A percentile compares a stretch with the other conserved stretches of the same genome.
Conservation (phyloP, 225 moss, liverwort and hornwort genomes). For the Antitrichia curtipendula region DNA sequence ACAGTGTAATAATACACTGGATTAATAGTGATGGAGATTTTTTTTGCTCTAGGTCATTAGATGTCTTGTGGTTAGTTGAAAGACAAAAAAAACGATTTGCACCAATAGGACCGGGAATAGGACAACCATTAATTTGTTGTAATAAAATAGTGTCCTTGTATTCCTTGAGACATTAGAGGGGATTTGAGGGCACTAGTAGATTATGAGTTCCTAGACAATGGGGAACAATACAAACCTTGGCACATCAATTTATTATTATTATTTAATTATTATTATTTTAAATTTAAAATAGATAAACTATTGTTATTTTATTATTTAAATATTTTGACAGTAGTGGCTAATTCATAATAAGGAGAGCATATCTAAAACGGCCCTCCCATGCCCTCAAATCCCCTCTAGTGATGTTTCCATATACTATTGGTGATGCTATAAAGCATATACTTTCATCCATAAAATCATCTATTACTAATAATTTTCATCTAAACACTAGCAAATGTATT, state of each 20-base stretch:
- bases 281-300: too few species aligned
- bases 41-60: not conserved
- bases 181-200: too few species aligned
- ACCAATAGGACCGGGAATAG: accelerated
- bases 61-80: not conserved
- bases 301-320: too few species aligned
- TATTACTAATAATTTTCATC: not conserved
- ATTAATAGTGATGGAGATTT: not conserved
- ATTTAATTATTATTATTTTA: too few species aligned
- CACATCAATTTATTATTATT: too few species aligned
- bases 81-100: not conserved
- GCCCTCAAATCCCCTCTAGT: too few species aligned
- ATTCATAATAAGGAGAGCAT: too few species aligned
- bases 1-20: too few species aligned
- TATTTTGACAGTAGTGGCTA: too few species aligned
- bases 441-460: not conserved
- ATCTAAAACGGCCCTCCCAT: too few species aligned
- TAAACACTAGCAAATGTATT: accelerated
- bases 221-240: too few species aligned
- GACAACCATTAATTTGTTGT: not conserved
- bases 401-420: accelerated
- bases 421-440: not conserved
- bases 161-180: accelerated
- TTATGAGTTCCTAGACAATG: too few species aligned
- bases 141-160: not conserved